A percentile compares a stretch with the other conserved stretches of the same genome.
Evolutionary conservation across 306 rosid genomes (phyloP).

Genomic region (Aeschynomene evenia): DNA sequence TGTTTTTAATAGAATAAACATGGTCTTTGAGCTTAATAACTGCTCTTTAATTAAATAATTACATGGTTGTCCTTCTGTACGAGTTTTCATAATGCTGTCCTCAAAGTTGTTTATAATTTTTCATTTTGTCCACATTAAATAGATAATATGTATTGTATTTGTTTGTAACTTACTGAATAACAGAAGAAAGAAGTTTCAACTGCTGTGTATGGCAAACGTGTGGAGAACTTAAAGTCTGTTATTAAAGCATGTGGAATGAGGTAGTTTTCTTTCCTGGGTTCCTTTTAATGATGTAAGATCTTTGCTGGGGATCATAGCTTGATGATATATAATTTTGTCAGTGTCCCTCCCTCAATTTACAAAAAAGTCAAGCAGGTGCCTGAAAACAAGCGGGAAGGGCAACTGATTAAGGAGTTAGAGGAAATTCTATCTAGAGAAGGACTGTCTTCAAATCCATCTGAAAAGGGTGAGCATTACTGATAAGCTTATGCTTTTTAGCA

Average conservation of each 20-base stretch:
- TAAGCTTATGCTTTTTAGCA: constrained; percentile 12
- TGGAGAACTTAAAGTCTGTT: constrained; percentile 84
- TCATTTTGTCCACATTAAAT: constrained; percentile 5
- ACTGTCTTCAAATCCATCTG: constrained; percentile 75
- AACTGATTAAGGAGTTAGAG: constrained; percentile 76
- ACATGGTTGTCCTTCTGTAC: background rate
- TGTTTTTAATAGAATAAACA: background rate
- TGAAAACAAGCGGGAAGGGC: constrained; percentile 81
- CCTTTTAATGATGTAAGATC: constrained; percentile 25
- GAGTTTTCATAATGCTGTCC: constrained; percentile 14
- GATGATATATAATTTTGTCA: constrained; percentile 38
- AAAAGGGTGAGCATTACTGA: constrained; percentile 64
- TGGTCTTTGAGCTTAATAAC: constrained; percentile 15
- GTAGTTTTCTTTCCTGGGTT: constrained; percentile 44
- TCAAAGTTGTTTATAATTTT: constrained; percentile 5
- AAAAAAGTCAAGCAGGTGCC: constrained; percentile 86
- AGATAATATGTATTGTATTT: constrained; percentile 15
- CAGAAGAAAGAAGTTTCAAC: constrained; percentile 86
- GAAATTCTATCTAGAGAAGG: constrained; percentile 89
- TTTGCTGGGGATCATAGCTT: constrained; percentile 29
- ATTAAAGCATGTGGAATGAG: constrained; percentile 98
- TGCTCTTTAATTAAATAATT: background rate
- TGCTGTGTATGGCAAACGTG: constrained; percentile 76
- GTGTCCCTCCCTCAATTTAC: constrained; percentile 81
- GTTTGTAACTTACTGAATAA: constrained; percentile 17